Percentiles rank a stretch among this genome's conserved stretches.
Evolutionary conservation across 2,329 filamentous ascomycete genomes (phyloP).

Genomic region (Pseudogymnoascus sp.): DNA sequence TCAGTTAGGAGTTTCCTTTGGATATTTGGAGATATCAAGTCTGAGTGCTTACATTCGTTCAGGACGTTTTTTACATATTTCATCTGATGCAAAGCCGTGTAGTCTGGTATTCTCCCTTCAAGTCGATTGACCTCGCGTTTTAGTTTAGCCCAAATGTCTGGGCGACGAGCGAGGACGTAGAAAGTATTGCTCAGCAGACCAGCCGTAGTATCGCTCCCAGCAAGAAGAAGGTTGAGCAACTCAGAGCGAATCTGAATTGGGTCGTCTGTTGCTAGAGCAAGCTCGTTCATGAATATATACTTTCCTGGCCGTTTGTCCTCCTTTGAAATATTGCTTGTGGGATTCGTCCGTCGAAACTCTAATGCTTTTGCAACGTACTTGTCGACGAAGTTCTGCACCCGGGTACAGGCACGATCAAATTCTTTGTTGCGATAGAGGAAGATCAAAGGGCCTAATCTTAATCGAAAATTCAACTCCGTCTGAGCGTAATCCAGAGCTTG

Average conservation of each 20-base stretch:
- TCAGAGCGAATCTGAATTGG: conserved; percentile 38
- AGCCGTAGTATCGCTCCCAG: conserved; percentile 52
- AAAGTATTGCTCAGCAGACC: conserved; percentile 43
- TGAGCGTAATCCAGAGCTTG: conserved; percentile 33
- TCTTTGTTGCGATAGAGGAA: conserved; percentile 33
- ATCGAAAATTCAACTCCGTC: not conserved
- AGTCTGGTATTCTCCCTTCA: conserved; percentile 18
- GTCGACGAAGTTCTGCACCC: conserved; percentile 14
- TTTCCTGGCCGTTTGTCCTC: not conserved
- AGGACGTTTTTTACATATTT: conserved; percentile 24
- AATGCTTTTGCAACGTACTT: conserved; percentile 11
- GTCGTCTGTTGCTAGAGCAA: conserved; percentile 41
- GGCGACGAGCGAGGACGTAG: conserved; percentile 34
- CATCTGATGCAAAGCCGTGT: conserved; percentile 22
- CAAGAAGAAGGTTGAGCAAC: conserved; percentile 45
- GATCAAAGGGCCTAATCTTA: conserved; percentile 24
- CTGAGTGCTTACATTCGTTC: conserved; percentile 19
- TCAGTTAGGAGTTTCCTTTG: conserved; percentile 28
- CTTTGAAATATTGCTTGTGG: not conserved
- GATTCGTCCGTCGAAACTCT: not conserved
- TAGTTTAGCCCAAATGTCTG: conserved; percentile 35
- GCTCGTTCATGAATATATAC: conserved; percentile 37
- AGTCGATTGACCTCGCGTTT: conserved; percentile 28
- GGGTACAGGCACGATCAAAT: conserved; percentile 16
- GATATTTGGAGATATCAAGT: not conserved